Conservation (phyloP, 768 basidiomycete species). For the Lentinula sp. region DNA sequence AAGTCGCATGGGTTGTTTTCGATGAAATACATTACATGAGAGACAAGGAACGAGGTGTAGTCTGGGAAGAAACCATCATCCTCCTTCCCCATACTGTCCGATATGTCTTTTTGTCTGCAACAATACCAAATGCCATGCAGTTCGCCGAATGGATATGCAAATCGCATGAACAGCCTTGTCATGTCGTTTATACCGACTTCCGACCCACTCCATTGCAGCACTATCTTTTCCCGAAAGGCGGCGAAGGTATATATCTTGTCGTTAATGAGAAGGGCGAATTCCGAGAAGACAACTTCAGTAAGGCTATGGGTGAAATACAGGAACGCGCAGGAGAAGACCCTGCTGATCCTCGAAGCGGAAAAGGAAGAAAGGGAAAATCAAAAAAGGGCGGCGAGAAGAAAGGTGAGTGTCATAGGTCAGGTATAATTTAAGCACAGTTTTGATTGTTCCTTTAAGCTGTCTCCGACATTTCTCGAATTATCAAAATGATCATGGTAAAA, state of each 20-base stretch:
- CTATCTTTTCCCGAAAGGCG: slow-evolving; percentile 95
- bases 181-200: slow-evolving; percentile 99
- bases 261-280: slow-evolving; percentile 99
- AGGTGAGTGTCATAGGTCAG: slow-evolving; percentile 40
- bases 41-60: slow-evolving; percentile 97
- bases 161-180: slow-evolving; percentile 95
- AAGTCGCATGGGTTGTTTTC: slow-evolving; percentile 99
- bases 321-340: slow-evolving; percentile 87
- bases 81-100: slow-evolving; percentile 93
- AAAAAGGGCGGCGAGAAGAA: slow-evolving; percentile 93
- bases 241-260: slow-evolving; percentile 95
- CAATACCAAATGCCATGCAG: slow-evolving; percentile 99
- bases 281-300: slow-evolving; percentile 94
- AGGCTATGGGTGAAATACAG: slow-evolving; percentile 93
- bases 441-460: slow-evolving; percentile 41
- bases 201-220: slow-evolving; percentile 97
- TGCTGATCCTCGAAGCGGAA: slow-evolving; percentile 78
- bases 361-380: slow-evolving; percentile 86
- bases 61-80: slow-evolving; percentile 99
- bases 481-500: slow-evolving; percentile 97
- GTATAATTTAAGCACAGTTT: neutral
- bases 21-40: slow-evolving; percentile 99
- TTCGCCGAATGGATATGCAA: slow-evolving; percentile 99
- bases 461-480: slow-evolving; percentile 95
- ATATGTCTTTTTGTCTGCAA: slow-evolving; percentile 98